Percentiles rank a stretch among this genome's conserved stretches.
phyloP scores from a whole-genome alignment of 1,284 basidiomycete species.

The Cutaneotrichosporon mucoides region DNA sequence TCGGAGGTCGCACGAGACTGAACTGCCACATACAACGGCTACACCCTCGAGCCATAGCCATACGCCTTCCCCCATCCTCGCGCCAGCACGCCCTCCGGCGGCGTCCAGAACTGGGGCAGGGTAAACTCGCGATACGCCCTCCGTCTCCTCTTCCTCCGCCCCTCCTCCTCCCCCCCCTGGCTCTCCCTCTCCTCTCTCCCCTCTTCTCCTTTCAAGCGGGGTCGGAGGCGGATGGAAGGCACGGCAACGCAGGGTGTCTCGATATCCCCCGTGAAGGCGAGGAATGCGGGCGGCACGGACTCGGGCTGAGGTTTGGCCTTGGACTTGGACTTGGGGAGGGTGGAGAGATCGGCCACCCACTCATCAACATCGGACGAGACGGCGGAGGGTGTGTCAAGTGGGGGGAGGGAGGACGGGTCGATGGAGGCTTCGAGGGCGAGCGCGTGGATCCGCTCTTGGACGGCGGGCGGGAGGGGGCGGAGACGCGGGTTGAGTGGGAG shows the following conservation, averaged over 20 bases:
- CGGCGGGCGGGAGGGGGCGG: neutral
- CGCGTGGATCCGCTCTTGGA: constrained; percentile 2
- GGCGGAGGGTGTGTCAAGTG: too few species aligned
- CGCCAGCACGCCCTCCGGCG: neutral
- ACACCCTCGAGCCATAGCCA: neutral
- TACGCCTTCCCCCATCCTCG: neutral
- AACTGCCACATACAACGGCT: too few species aligned
- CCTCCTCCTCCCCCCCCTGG: neutral
- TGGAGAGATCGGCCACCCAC: constrained; percentile 1
- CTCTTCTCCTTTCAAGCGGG: neutral
- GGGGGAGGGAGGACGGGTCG: neutral
- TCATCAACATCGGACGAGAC: neutral
- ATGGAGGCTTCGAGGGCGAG: constrained; percentile 6
- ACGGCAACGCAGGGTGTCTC: neutral
- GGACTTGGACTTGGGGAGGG: too few species aligned
- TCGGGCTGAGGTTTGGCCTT: too few species aligned
- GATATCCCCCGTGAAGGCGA: neutral
- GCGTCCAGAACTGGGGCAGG: constrained; percentile 1
- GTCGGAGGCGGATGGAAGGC: neutral
- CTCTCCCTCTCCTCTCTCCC: neutral
- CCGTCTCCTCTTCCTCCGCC: neutral
- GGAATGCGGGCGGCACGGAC: neutral
- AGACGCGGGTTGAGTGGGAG: constrained; percentile 16
- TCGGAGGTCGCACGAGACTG: too few species aligned
- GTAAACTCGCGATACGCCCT: neutral